A percentile compares a stretch with the other conserved stretches of the same genome.
Conservation (phyloP, 352 stramenopile genomes). For the Phytophthora kernoviae region DNA sequence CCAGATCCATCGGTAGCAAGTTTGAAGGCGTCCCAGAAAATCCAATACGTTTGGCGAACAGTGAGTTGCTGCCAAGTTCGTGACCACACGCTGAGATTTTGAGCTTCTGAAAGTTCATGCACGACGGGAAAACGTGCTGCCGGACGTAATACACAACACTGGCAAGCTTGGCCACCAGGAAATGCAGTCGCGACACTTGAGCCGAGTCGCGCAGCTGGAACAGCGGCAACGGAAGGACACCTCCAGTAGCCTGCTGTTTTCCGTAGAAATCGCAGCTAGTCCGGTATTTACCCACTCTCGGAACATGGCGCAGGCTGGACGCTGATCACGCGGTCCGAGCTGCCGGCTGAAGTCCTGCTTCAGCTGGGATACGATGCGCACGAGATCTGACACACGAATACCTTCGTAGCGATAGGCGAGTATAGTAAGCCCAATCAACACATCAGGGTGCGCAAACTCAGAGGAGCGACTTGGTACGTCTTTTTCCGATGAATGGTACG, state of each 20-base stretch:
- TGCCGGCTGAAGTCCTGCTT: conserved; percentile 90
- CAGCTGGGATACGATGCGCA: conserved; percentile 86
- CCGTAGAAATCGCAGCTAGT: conserved; percentile 35
- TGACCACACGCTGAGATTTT: conserved; percentile 99
- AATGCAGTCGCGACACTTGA: conserved; percentile 95
- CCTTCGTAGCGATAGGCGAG: conserved; percentile 92
- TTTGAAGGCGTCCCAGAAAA: conserved; percentile 99
- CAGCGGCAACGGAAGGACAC: conserved; percentile 94
- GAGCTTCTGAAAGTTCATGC: conserved; percentile 98
- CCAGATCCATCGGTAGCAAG: conserved; percentile 98
- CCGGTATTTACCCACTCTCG: conserved; percentile 71
- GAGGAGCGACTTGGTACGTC: conserved; percentile 98
- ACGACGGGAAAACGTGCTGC: conserved; percentile 98
- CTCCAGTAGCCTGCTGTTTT: conserved; percentile 41
- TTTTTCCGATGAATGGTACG: conserved; percentile 99
- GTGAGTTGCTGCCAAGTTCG: conserved; percentile 97
- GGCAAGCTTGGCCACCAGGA: conserved; percentile 93
- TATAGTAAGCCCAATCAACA: conserved; percentile 92
- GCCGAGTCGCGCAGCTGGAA: conserved; percentile 97
- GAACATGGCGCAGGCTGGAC: conserved; percentile 80
- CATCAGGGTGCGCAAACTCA: conserved; percentile 99
- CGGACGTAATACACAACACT: conserved; percentile 97
- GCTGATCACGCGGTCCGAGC: conserved; percentile 80
- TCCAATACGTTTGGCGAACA: conserved; percentile 97
- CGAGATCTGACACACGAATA: conserved; percentile 82